Percentiles rank a stretch among this genome's conserved stretches.
Evolutionary conservation across 306 rosid species (phyloP).

Genomic region (Senna siamea): DNA sequence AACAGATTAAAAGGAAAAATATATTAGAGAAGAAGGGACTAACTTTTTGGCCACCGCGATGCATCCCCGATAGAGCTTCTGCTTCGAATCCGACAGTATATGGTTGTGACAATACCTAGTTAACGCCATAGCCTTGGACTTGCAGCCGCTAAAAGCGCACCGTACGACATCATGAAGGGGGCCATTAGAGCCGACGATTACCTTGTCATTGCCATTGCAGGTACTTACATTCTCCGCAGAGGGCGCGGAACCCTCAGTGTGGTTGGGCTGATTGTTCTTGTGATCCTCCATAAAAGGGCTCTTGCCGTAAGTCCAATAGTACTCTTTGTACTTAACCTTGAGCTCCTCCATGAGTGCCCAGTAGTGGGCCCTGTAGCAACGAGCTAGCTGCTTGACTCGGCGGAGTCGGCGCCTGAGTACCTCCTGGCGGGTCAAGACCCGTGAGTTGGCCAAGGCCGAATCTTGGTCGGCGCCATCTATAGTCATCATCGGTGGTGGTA

Average conservation of each 20-base stretch:
- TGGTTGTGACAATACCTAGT: constrained; percentile 47
- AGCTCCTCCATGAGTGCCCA: constrained; percentile 78
- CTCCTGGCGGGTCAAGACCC: constrained; percentile 37
- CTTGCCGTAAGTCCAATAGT: constrained; percentile 68
- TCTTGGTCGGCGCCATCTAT: constrained; percentile 29
- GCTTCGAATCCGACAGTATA: constrained; percentile 48
- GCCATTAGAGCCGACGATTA: constrained; percentile 26
- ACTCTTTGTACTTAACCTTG: constrained; percentile 51
- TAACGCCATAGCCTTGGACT: constrained; percentile 52
- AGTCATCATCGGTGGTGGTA: not conserved
- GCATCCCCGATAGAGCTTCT: constrained; percentile 47
- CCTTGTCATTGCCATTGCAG: constrained; percentile 24
- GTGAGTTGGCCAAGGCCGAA: constrained; percentile 25
- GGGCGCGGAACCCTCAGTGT: constrained; percentile 8
- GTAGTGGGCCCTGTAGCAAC: constrained; percentile 47
- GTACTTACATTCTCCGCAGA: constrained; percentile 36
- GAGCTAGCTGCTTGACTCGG: constrained; percentile 38
- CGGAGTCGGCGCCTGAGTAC: constrained; percentile 44
- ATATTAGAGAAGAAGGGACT: constrained; percentile 13
- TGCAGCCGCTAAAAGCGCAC: constrained; percentile 46
- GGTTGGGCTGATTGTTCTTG: constrained; percentile 21
- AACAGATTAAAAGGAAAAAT: not conserved
- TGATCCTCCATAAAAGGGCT: constrained; percentile 62
- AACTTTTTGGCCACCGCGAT: constrained; percentile 38
- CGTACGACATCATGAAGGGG: constrained; percentile 39